A percentile compares a stretch with the other conserved stretches of the same genome.
Conservation (phyloP, 2,329 filamentous ascomycete species). For the Acephala macrosclerotiorum region DNA sequence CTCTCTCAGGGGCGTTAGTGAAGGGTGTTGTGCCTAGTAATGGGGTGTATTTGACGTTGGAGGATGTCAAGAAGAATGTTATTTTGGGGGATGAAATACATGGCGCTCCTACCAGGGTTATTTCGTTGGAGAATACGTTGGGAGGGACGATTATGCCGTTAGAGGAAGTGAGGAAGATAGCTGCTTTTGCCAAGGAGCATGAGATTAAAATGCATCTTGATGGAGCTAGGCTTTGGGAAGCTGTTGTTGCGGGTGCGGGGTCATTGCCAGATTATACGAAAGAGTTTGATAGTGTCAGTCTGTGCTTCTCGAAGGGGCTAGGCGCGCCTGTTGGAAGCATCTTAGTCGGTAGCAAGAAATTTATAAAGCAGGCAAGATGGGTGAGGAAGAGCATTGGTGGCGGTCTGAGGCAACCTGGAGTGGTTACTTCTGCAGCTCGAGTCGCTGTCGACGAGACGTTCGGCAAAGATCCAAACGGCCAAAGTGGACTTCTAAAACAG, state of each 20-base stretch:
- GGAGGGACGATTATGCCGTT: slow-evolving; percentile 82
- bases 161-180: slow-evolving; percentile 72
- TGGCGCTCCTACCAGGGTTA: slow-evolving; percentile 79
- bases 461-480: slow-evolving; percentile 59
- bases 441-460: slow-evolving; percentile 85
- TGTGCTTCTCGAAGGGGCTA: slow-evolving; percentile 85
- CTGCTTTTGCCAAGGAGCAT: slow-evolving; percentile 70
- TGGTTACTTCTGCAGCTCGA: slow-evolving; percentile 77
- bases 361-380: slow-evolving; percentile 72
- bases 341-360: slow-evolving; percentile 64
- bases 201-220: slow-evolving; percentile 78
- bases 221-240: slow-evolving; percentile 84
- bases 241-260: slow-evolving; percentile 73
- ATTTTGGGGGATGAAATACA: slow-evolving; percentile 76
- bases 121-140: slow-evolving; percentile 87
- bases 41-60: slow-evolving; percentile 64
- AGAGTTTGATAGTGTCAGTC: slow-evolving; percentile 75
- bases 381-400: slow-evolving; percentile 83
- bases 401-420: slow-evolving; percentile 77
- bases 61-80: slow-evolving; percentile 72
- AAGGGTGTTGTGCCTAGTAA: slow-evolving; percentile 73
- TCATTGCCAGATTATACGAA: slow-evolving; percentile 71
- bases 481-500: slow-evolving; percentile 66
- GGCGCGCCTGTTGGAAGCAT: slow-evolving; percentile 84
- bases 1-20: slow-evolving; percentile 73